Evolutionary conservation across 2,329 filamentous ascomycete species (phyloP), one percentile per base, ranked within the genome.

Genomic region (Verticillium tricorpus): DNA sequence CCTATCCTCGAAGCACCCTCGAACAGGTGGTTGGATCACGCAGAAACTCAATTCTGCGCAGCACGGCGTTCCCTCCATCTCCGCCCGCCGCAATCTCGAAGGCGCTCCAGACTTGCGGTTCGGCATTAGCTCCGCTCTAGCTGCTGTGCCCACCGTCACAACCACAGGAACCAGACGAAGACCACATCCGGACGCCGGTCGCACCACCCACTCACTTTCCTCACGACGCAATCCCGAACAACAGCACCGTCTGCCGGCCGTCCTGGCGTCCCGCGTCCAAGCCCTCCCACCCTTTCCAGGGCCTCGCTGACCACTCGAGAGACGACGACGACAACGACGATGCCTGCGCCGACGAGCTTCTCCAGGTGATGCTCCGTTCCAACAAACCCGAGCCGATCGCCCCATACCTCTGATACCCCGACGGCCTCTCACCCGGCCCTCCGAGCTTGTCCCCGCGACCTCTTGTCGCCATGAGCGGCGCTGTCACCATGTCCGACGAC

Each of bases 401-500:
- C 62, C 65, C 54, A 61, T 64, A 60, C 65, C 68, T 65, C 65
- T 28, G 68, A 69, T 66, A 69, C 63, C 59, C 59, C 54, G 61
- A 58, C 60, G 60, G 62, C 63, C 58, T 64, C 61, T 59, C 63
- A 60, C 55, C 50, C 63, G 35, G 40, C 40, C 54, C 39, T 64
- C 19, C 61, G 58, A 63, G 61, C 61, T 59, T 14, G 59, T 50
- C 63, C 9, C n/a, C n/a, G 45, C 45, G 45, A n/a, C 45, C 61
- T 56, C 65, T 56, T 61, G 67, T 67, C 73, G 78, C 67, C 69
- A 85, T 85, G 83, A 82, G 85, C 73, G 76, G 78, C 73, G 74
- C 77, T 70, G 74, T 75, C 66, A 73, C 78, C 72, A 74, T 78
- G 74, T 74, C 75, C 68, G 82, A 85, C 71, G 82, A 86, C 73